Conservation (phyloP, 352 stramenopile genomes). For the Phytopythium montanum region DNA sequence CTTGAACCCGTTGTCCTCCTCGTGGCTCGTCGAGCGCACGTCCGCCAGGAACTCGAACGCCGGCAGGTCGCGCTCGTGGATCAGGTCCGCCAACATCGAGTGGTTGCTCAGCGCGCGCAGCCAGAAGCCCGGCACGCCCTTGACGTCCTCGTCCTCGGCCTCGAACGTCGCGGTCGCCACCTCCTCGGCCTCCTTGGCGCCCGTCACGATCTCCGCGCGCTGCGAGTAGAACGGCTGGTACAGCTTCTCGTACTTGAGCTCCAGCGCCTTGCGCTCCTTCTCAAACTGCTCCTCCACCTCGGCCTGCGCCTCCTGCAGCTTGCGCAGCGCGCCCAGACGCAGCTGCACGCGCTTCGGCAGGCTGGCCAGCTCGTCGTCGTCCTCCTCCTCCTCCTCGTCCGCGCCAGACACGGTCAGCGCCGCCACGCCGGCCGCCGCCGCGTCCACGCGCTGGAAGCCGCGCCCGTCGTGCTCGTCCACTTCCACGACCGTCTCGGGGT, state of each 20-base stretch:
- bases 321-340: conserved; percentile 62
- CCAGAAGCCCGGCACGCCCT: conserved; percentile 85
- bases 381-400: conserved; percentile 24
- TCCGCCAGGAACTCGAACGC: conserved; percentile 78
- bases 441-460: conserved; percentile 56
- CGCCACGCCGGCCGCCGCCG: conserved; percentile 32
- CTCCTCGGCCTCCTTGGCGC: conserved; percentile 71
- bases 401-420: conserved; percentile 27
- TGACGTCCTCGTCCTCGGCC: conserved; percentile 37
- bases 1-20: conserved; percentile 84
- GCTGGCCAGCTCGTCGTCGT: conserved; percentile 58
- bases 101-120: conserved; percentile 84
- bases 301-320: conserved; percentile 73
- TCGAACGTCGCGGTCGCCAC: conserved; percentile 3
- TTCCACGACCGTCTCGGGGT: conserved; percentile 39
- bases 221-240: conserved; percentile 82
- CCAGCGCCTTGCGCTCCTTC: conserved; percentile 76
- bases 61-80: conserved; percentile 76
- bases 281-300: conserved; percentile 81
- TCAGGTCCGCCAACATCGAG: conserved; percentile 71
- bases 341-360: conserved; percentile 72
- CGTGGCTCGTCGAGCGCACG: conserved; percentile 72
- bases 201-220: conserved; percentile 71
- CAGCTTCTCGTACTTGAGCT: conserved; percentile 88
- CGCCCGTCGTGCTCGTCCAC: conserved; percentile 60